Evolutionary conservation across 257 asterid genomes (phyloP).

Genomic region (Prunella vulgaris): DNA sequence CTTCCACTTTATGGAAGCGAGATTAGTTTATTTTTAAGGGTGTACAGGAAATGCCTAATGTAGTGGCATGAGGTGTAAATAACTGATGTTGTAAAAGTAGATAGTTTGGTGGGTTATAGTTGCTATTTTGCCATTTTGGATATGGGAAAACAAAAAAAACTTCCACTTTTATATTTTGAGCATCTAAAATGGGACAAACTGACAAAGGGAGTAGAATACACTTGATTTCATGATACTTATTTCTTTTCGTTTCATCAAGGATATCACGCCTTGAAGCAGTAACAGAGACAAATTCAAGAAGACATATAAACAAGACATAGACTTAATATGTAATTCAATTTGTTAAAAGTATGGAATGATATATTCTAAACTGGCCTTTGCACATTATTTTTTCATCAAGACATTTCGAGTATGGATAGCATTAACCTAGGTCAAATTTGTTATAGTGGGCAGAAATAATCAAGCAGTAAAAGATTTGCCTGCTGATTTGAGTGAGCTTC

Average conservation of each 20-base stretch:
- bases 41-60: too few relatives aligned
- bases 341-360: neutral
- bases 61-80: too few relatives aligned
- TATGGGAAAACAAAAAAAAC: too few relatives aligned
- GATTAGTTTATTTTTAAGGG: too few relatives aligned
- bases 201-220: too few relatives aligned
- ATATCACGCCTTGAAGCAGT: neutral
- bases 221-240: neutral
- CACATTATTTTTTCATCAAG: neutral
- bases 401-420: neutral
- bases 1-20: too few relatives aligned
- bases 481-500: conserved; percentile 97
- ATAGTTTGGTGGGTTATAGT: too few relatives aligned
- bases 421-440: neutral
- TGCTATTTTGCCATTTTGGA: too few relatives aligned
- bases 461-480: conserved; percentile 40
- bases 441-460: neutral
- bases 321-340: neutral
- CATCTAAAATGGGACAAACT: too few relatives aligned
- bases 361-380: too few relatives aligned
- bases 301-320: neutral
- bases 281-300: neutral
- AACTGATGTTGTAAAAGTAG: too few relatives aligned
- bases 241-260: conserved; percentile 1
- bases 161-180: too few relatives aligned